Evolutionary conservation across 1,284 basidiomycete genomes (phyloP).

Genomic region (Rhodotorula sp.): DNA sequence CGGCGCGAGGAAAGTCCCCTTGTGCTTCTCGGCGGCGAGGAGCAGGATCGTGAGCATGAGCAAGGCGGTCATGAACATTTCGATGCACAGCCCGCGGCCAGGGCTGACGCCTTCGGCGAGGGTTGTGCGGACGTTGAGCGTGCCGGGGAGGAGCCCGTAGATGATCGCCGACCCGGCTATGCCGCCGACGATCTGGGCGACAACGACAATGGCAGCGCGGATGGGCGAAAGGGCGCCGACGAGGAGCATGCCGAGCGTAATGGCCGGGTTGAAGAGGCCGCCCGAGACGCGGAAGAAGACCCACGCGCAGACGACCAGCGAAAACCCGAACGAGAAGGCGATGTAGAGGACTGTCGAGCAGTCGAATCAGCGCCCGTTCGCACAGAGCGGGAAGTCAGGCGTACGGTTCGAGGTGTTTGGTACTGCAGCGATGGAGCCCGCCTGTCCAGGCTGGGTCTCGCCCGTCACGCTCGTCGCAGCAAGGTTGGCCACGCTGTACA

Average conservation of each 20-base stretch:
- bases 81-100: constrained; percentile 45
- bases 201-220: constrained; percentile 63
- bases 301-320: constrained; percentile 67
- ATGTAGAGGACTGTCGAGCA: constrained; percentile 17
- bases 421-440: not conserved
- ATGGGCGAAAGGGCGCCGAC: constrained; percentile 63
- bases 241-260: constrained; percentile 65
- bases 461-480: constrained; percentile 12
- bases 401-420: constrained; percentile 10
- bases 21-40: constrained; percentile 54
- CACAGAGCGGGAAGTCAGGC: constrained; percentile 60
- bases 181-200: constrained; percentile 49
- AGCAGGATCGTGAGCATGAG: constrained; percentile 29
- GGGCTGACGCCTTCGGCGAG: not conserved
- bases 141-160: constrained; percentile 10
- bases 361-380: constrained; percentile 54
- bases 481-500: constrained; percentile 8
- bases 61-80: constrained; percentile 45
- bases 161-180: constrained; percentile 45
- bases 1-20: constrained; percentile 57
- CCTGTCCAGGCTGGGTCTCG: not conserved
- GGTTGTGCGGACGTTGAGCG: constrained; percentile 9
- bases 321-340: constrained; percentile 55
- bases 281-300: constrained; percentile 3
- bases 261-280: constrained; percentile 69